Conservation (phyloP, 2,329 filamentous ascomycete genomes). For the Ploettnerulaceae sp. region DNA sequence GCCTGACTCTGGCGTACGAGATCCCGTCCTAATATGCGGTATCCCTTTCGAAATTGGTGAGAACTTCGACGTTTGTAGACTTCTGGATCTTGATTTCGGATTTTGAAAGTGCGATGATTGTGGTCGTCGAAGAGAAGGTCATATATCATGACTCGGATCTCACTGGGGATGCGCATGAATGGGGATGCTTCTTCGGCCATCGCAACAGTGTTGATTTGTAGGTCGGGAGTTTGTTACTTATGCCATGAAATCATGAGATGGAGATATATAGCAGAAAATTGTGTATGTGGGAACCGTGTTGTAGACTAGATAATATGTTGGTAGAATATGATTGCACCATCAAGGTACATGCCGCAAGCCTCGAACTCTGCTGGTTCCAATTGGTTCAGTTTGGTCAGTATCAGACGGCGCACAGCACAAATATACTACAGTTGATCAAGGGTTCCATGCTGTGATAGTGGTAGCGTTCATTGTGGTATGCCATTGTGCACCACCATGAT, state of each 20-base stretch:
- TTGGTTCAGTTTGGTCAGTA: background rate
- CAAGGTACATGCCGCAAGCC: slow-evolving; percentile 1
- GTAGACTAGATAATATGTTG: background rate
- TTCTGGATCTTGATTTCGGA: slow-evolving; percentile 35
- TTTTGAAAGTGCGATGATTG: slow-evolving; percentile 35
- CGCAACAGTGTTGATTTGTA: background rate
- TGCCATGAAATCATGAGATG: background rate
- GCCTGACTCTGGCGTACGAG: slow-evolving; percentile 40
- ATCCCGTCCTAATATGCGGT: slow-evolving; percentile 39
- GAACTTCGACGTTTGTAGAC: slow-evolving; percentile 23
- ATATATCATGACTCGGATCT: slow-evolving; percentile 31
- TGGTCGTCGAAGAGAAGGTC: slow-evolving; percentile 40
- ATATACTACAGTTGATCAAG: slow-evolving; percentile 4
- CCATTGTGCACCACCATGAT: slow-evolving; percentile 5
- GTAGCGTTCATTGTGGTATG: background rate
- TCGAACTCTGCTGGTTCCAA: background rate
- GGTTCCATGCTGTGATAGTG: slow-evolving; percentile 9
- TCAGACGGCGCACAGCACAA: background rate
- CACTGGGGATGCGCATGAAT: slow-evolving; percentile 26
- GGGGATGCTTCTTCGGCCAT: slow-evolving; percentile 16
- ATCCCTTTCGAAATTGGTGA: slow-evolving; percentile 35
- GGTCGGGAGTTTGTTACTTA: background rate
- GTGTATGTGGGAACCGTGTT: background rate
- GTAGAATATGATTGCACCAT: slow-evolving; percentile 2
- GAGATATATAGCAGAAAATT: background rate